Conservation (phyloP, 176 grass and related monocot species). For the Themeda triandra region DNA sequence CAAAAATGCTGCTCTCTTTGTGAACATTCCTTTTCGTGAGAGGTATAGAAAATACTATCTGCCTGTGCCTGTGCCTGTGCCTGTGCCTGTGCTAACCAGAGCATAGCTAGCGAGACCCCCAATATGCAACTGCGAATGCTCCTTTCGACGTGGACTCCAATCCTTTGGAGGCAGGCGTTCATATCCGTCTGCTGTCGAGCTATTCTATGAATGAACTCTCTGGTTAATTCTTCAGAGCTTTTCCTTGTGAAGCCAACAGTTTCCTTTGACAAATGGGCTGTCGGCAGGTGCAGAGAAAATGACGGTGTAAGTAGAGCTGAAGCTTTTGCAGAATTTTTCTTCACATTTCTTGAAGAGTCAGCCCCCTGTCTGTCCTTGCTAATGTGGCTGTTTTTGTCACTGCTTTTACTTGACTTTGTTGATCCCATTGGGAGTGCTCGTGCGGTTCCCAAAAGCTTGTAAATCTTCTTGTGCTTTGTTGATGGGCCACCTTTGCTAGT, state of each 20-base stretch:
- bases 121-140: neutral
- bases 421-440: constrained; percentile 6
- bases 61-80: no score
- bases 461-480: neutral
- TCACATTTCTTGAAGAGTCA: constrained; percentile 12
- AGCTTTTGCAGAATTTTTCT: neutral
- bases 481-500: neutral
- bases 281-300: constrained; percentile 44
- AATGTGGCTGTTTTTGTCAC: constrained; percentile 22
- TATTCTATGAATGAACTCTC: neutral
- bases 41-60: constrained; percentile 21
- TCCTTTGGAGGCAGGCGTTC: no score
- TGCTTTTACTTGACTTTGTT: constrained; percentile 19
- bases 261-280: constrained; percentile 14
- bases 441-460: constrained; percentile 27
- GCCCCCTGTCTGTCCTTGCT: neutral
- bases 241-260: neutral
- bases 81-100: constrained; percentile 21
- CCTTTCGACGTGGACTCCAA: constrained; percentile 9
- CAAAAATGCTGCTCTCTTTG: constrained; percentile 20
- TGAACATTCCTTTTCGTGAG: constrained; percentile 22
- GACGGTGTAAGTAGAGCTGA: neutral
- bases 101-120: constrained; percentile 4
- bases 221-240: neutral
- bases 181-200: no score